Conservation (phyloP, 2,329 filamentous ascomycete species). For the Pseudogymnoascus sp. region DNA sequence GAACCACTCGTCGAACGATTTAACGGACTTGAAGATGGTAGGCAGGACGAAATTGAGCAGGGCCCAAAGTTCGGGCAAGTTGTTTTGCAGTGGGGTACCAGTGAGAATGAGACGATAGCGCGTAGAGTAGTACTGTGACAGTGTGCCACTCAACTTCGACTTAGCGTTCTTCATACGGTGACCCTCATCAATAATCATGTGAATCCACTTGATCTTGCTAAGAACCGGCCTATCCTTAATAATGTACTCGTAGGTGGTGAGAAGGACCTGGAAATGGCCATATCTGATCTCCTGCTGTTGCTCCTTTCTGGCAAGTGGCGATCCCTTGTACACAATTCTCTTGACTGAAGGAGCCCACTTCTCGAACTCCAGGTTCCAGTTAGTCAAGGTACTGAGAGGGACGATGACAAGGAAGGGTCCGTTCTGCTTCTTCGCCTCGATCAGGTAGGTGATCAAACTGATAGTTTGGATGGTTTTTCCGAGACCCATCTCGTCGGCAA, state of each 20-base stretch:
- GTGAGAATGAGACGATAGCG: constrained; percentile 95
- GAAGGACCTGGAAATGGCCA: constrained; percentile 87
- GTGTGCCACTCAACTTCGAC: constrained; percentile 90
- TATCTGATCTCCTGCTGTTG: constrained; percentile 92
- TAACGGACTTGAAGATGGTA: constrained; percentile 98
- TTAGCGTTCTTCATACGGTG: constrained; percentile 99
- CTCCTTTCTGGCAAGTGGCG: constrained; percentile 76
- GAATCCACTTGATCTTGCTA: constrained; percentile 98
- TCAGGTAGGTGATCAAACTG: constrained; percentile 92
- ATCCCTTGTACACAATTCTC: constrained; percentile 94
- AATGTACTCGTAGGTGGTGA: constrained; percentile 98
- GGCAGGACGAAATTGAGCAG: constrained; percentile 97
- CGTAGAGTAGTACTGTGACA: constrained; percentile 90
- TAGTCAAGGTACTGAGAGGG: constrained; percentile 90
- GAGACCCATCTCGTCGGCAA: constrained; percentile 99
- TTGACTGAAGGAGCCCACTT: constrained; percentile 89
- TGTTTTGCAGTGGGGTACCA: constrained; percentile 95
- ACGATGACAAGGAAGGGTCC: constrained; percentile 96
- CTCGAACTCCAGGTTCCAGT: constrained; percentile 98
- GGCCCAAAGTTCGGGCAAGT: constrained; percentile 90
- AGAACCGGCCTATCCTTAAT: constrained; percentile 95
- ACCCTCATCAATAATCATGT: constrained; percentile 99
- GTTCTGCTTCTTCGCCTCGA: constrained; percentile 85
- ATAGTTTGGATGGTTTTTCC: constrained; percentile 99
- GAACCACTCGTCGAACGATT: constrained; percentile 99